Conservation (phyloP, 2,329 filamentous ascomycete species). For the Aaosphaeria arxii region DNA sequence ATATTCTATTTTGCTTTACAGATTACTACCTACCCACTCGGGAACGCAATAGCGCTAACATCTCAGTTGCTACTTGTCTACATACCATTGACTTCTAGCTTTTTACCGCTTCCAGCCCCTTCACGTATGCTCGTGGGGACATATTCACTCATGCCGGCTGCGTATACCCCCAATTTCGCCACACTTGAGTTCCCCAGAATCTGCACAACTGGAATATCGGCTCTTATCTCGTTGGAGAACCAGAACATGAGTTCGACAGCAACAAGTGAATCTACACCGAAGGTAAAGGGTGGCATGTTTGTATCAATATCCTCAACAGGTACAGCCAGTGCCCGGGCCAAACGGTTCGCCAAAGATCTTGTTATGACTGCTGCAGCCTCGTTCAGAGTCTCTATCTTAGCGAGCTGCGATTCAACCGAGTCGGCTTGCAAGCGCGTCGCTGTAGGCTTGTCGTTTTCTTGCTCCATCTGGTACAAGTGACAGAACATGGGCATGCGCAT, state of each 20-base stretch:
- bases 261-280: conserved; percentile 21
- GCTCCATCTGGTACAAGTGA: conserved; percentile 1
- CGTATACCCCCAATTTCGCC: not conserved
- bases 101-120: too few relatives aligned
- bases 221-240: conserved; percentile 13
- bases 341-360: not conserved
- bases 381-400: not conserved
- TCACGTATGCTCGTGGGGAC: too few relatives aligned
- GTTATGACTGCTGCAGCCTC: not conserved
- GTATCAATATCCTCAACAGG: not conserved
- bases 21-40: too few relatives aligned
- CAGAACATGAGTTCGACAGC: conserved; percentile 24
- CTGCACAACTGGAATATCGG: conserved; percentile 16
- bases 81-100: too few relatives aligned
- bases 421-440: too few relatives aligned
- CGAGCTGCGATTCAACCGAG: too few relatives aligned
- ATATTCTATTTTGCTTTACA: too few relatives aligned
- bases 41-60: too few relatives aligned
- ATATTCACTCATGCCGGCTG: not conserved
- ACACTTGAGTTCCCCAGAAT: conserved; percentile 4
- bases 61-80: too few relatives aligned
- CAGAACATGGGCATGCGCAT: conserved; percentile 1
- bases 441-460: not conserved
- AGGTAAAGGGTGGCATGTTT: not conserved
- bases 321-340: not conserved